Conservation (phyloP, 2,329 filamentous ascomycete species). For the Clathrospora elynae region DNA sequence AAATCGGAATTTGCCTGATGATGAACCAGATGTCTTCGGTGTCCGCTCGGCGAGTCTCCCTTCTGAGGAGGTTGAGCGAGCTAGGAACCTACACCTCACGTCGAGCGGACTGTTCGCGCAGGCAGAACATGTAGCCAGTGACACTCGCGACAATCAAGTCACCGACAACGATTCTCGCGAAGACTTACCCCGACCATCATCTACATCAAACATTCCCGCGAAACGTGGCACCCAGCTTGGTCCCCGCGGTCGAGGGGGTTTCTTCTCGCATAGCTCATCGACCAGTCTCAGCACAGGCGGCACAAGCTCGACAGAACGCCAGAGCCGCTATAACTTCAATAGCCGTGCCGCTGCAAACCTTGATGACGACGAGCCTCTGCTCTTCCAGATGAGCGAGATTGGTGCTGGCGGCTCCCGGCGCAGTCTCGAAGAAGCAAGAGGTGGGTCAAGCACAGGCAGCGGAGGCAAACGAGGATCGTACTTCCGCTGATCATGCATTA, state of each 20-base stretch:
- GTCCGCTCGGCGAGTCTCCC: constrained; percentile 72
- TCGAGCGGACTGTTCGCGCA: constrained; percentile 66
- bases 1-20: constrained; percentile 65
- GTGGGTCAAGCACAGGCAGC: constrained; percentile 35
- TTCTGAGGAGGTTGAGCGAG: constrained; percentile 60
- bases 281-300: constrained; percentile 39
- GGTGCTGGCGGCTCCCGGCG: constrained; percentile 51
- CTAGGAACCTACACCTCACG: constrained; percentile 55
- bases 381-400: constrained; percentile 76
- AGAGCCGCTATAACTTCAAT: constrained; percentile 53
- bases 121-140: constrained; percentile 38
- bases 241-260: constrained; percentile 37
- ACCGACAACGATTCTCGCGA: constrained; percentile 33
- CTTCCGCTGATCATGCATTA: constrained; percentile 11
- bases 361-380: constrained; percentile 69
- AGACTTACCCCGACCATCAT: constrained; percentile 31
- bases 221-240: constrained; percentile 34
- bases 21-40: constrained; percentile 63
- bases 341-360: constrained; percentile 47
- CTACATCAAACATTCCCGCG: constrained; percentile 37
- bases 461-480: constrained; percentile 36
- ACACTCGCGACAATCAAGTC: constrained; percentile 30
- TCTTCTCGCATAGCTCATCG: constrained; percentile 42
- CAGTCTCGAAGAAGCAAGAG: constrained; percentile 46
- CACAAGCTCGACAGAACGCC: constrained; percentile 44